Evolutionary conservation across 352 stramenopile genomes (phyloP).

Genomic region (Blastocystis sp.): DNA sequence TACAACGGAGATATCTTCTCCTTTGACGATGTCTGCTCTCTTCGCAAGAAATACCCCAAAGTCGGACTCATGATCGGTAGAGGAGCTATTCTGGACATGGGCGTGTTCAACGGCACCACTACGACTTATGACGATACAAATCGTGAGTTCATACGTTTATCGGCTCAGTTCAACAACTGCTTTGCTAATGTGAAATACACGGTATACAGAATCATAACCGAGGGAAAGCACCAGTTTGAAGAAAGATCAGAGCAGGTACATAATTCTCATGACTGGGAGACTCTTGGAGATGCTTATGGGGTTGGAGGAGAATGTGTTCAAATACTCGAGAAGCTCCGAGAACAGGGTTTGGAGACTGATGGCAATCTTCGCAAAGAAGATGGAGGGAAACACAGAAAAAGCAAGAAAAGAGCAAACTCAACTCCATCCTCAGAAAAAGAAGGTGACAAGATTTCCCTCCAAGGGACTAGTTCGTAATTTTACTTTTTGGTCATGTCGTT

Average conservation of each 20-base stretch:
- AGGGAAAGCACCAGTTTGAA: constrained; percentile 28
- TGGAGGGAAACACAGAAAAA: constrained; percentile 20
- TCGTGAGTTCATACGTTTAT: constrained; percentile 61
- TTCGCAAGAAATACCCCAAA: constrained; percentile 69
- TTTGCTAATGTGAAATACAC: constrained; percentile 60
- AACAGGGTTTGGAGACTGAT: constrained; percentile 7
- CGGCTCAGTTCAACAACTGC: constrained; percentile 42
- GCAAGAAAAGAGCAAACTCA: constrained; percentile 25
- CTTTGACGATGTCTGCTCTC: constrained; percentile 70
- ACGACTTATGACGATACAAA: constrained; percentile 61
- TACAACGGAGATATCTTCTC: constrained; percentile 78
- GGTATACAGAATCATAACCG: constrained; percentile 35
- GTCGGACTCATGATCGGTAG: constrained; percentile 75
- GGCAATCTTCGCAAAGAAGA: background rate
- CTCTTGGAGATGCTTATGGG: constrained; percentile 13
- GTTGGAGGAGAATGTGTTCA: constrained; percentile 4
- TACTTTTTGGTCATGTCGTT: constrained; percentile 32
- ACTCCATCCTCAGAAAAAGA: background rate
- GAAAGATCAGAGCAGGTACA: background rate
- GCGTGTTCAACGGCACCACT: constrained; percentile 52
- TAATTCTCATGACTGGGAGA: constrained; percentile 50
- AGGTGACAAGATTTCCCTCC: constrained; percentile 16
- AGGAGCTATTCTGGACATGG: constrained; percentile 72
- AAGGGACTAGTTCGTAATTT: background rate
- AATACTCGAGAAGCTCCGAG: constrained; percentile 1